Evolutionary conservation across 345 rosid genomes (phyloP), one percentile per base, ranked within the genome.

Genomic region (Salix purpurea): DNA sequence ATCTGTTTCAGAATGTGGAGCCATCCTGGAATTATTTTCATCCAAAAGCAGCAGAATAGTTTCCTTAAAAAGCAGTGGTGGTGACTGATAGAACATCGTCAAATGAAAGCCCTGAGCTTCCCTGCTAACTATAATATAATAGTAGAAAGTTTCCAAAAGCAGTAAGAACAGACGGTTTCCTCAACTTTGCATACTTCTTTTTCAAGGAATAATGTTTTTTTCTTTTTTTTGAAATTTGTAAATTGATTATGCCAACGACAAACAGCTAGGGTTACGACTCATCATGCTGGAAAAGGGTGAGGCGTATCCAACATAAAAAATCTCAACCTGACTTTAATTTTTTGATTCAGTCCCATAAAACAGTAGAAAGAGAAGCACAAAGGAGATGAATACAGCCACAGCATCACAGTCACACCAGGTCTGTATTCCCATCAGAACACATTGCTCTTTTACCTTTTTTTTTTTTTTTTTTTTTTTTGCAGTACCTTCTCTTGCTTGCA

Each of bases 401-500:
- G 13, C 76, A 65, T 58, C 77, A 79, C 19, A 7, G 19, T 61
- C 70, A 28, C 72, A 32, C 24, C 56, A 71, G 80, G 74, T 73
- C 77, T 77, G 62, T 66, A 80, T 78, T 72, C 83, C 78, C 73
- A 72, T 44, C 79, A 78, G 74, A 78, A 60, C 79, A 78, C 72
- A 76, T 76, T 36, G 73, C 2, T 42, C 83, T 82, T 81, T 75
- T 52, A 39, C 40, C 80, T 75, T 86, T 81, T 68, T 60, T 44
- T n/a, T 77, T 70, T 78, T 85, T 73, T 85, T 86, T 85, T 64
- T 75, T 76, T 82, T 89, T 87, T 89, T 76, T 81, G 85, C 78
- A 54, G 74, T 46, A 89, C 91, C 88, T 86, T 85, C 90, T 77
- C 90, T 92, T 90, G 97, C 97, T 93, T 91, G 92, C 84, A 64